Conservation (phyloP, 257 asterid species). For the Nicotiana noctiflora region DNA sequence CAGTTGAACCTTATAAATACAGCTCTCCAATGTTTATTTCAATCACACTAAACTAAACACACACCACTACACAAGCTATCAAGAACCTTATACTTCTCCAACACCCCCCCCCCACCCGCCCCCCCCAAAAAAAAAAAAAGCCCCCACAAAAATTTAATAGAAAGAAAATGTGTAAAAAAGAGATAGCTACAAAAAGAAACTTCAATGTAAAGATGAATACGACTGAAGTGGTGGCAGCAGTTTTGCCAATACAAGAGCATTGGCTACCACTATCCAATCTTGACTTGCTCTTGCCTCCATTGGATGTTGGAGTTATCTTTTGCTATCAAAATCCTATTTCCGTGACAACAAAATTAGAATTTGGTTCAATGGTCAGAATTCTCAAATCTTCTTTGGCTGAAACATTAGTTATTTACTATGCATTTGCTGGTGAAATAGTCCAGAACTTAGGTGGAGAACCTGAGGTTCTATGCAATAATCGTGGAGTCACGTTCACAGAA, state of each 20-base stretch:
- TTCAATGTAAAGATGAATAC: neutral
- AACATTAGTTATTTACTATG: constrained; percentile 8
- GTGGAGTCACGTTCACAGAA: constrained; percentile 3
- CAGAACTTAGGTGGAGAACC: constrained; percentile 4
- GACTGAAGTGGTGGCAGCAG: constrained; percentile 6
- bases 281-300: constrained; percentile 12
- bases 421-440: constrained; percentile 8
- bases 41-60: neutral
- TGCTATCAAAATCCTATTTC: neutral
- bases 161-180: neutral
- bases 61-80: neutral
- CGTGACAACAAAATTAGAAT: neutral
- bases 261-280: constrained; percentile 14
- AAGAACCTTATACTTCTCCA: neutral
- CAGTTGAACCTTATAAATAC: neutral
- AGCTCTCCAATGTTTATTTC: neutral
- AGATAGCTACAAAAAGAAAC: neutral
- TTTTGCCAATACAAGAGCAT: constrained; percentile 9
- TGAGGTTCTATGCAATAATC: constrained; percentile 7
- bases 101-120: too few species aligned
- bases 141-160: too few species aligned
- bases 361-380: neutral
- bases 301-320: neutral
- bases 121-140: too few species aligned
- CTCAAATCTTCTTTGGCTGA: constrained; percentile 2